Conservation (phyloP, 2,329 filamentous ascomycete genomes). For the Plenodomus biglobosus region DNA sequence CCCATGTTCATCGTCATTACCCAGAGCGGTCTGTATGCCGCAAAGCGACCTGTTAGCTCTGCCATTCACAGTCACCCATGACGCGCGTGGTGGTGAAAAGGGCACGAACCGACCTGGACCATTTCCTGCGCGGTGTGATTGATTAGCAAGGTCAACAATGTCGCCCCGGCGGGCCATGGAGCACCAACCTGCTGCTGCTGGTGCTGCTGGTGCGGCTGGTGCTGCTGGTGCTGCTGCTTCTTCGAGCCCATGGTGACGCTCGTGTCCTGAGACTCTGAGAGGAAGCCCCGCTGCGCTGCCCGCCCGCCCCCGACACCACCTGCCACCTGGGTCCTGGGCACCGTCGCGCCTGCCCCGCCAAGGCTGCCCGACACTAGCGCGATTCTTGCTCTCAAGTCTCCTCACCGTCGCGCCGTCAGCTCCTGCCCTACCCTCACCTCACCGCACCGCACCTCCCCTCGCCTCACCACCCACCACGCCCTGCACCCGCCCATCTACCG, state of each 20-base stretch:
- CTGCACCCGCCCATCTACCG: conserved; percentile 1
- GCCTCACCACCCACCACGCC: conserved; percentile 1
- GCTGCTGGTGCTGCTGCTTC: conserved; percentile 50
- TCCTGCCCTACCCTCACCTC: conserved; percentile 16
- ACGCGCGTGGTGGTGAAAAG: conserved; percentile 24
- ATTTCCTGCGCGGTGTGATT: conserved; percentile 77
- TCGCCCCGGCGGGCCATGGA: background rate
- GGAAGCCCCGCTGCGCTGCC: background rate
- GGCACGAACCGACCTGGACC: conserved; percentile 94
- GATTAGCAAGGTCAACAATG: conserved; percentile 22
- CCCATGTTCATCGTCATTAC: conserved; percentile 27
- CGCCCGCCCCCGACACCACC: background rate
- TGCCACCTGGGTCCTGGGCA: background rate
- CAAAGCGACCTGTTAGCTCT: conserved; percentile 42
- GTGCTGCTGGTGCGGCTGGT: no score
- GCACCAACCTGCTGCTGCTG: conserved; percentile 49
- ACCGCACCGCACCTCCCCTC: conserved; percentile 2
- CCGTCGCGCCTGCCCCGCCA: conserved; percentile 20
- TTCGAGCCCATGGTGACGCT: conserved; percentile 46
- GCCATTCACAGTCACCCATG: conserved; percentile 22
- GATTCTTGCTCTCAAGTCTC: conserved; percentile 17
- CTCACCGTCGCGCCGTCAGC: conserved; percentile 23
- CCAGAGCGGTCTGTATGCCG: conserved; percentile 39
- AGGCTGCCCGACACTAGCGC: conserved; percentile 16
- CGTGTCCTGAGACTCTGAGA: background rate